Evolutionary conservation across 1,284 basidiomycete species (phyloP).

Genomic region (Fomes fomentarius): DNA sequence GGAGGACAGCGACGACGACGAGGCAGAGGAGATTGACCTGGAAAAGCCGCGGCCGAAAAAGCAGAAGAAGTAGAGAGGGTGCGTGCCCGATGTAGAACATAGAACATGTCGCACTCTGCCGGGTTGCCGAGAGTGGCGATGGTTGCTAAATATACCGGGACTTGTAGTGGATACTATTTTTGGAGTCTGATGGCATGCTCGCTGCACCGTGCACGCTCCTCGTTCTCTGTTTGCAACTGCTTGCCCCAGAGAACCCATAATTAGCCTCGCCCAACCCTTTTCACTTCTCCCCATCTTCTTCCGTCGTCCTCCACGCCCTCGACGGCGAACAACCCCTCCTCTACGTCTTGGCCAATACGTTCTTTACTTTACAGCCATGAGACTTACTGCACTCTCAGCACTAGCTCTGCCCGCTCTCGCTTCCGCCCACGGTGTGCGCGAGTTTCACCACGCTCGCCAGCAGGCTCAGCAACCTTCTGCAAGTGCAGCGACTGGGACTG

Average conservation of each 20-base stretch:
- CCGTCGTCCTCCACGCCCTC: slow-evolving; percentile 13
- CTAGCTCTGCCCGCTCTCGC: slow-evolving; percentile 36
- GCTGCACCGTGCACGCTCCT: neutral
- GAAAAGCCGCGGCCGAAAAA: slow-evolving; percentile 80
- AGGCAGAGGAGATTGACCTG: slow-evolving; percentile 80
- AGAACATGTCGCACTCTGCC: no score
- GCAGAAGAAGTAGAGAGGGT: slow-evolving; percentile 53
- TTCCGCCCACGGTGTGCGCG: slow-evolving; percentile 31
- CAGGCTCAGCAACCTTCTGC: slow-evolving; percentile 32
- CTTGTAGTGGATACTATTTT: slow-evolving; percentile 23
- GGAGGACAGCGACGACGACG: slow-evolving; percentile 65
- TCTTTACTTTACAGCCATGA: slow-evolving; percentile 39
- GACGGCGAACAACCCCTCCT: slow-evolving; percentile 12
- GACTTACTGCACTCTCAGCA: slow-evolving; percentile 34
- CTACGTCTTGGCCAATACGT: slow-evolving; percentile 11
- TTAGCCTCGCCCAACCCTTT: neutral
- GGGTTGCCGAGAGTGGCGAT: neutral
- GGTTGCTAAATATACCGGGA: slow-evolving; percentile 19
- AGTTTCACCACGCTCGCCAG: slow-evolving; percentile 32
- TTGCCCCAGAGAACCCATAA: neutral
- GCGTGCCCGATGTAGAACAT: neutral
- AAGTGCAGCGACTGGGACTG: slow-evolving; percentile 7
- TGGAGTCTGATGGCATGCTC: neutral
- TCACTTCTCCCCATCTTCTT: slow-evolving; percentile 6
- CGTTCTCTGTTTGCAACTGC: neutral